Evolutionary conservation across 306 rosid genomes (phyloP), one percentile per base, ranked within the genome.

Genomic region (Castanospermum australe): DNA sequence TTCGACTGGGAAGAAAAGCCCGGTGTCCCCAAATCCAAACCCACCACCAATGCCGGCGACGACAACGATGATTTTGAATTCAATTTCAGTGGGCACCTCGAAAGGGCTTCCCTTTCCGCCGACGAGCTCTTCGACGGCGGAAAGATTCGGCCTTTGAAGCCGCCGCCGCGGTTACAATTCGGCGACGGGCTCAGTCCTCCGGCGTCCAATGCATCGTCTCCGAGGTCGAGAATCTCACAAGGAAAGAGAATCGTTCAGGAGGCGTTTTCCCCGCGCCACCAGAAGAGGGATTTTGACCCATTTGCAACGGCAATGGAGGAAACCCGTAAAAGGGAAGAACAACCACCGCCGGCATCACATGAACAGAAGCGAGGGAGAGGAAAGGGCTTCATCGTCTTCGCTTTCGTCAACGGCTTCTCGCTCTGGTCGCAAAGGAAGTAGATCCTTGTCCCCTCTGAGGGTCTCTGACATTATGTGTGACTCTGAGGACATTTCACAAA

Each of bases 71-170:
- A 87, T 42, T 95, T 95, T 12, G 88, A 88, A 63, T 95, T 95
- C 57, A 50, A 91, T 9, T 91, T 91, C 62, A 88, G 80, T 30
- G 89, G 87, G 4, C 90, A 85, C 2, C 71, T 90, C 42, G 88
- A 87, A 3, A 63, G 32, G 17, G 24, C 77, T 18, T 86, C 92
- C 7, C 69, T 91, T 48, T 80, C 96, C 7, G 92, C 99, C 0
- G 99, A 95, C 0, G 98, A 95, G 59, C 98, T 95, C 74, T 95
- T 95, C 44, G 81, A 88, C 30, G 89, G 83, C 10, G 99, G 99
- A 1, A 93, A 91, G 50, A 95, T 95, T 63, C 83, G 86, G 11
- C 97, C 98, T 9, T 8, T 92, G 24, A 91, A 92, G 30, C 97
- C 83, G 0, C 92, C 95, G 0, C 90, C 92, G 0, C 65, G 80